These are phyloP conservation scores for Coemansia sp. DNA, from an alignment of 192 early-diverging fungal genomes.

Conservation along the genomic window DNA sequence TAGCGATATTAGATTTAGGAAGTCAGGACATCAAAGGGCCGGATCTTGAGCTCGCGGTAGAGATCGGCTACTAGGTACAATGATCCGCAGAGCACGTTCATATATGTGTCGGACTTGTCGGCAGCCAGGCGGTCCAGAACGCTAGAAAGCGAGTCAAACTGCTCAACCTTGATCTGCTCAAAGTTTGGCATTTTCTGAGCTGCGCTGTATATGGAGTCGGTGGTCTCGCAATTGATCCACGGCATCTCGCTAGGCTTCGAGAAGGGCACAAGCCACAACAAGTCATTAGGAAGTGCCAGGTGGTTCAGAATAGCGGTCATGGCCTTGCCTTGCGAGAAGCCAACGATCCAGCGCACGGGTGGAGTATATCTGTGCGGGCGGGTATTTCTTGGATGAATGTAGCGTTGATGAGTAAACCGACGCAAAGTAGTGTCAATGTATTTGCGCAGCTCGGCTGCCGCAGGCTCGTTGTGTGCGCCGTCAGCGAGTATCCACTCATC, in stretches of 20 bases:
- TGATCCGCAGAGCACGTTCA: constrained; percentile 82
- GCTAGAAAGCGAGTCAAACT: constrained; percentile 37
- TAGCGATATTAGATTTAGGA: not conserved
- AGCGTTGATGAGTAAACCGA: constrained; percentile 32
- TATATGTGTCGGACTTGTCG: constrained; percentile 24
- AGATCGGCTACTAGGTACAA: constrained; percentile 86
- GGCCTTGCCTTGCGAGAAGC: constrained; percentile 71
- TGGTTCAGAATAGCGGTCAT: constrained; percentile 60
- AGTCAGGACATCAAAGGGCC: constrained; percentile 23
- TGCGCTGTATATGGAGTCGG: constrained; percentile 53
- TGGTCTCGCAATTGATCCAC: constrained; percentile 69
- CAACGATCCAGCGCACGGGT: constrained; percentile 77
- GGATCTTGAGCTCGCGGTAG: constrained; percentile 55
- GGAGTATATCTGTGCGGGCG: constrained; percentile 10
- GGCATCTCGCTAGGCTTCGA: constrained; percentile 81
- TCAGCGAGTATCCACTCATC: constrained; percentile 71
- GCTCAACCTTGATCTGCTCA: constrained; percentile 17
- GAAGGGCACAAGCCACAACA: constrained; percentile 72
- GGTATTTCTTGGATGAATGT: constrained; percentile 17
- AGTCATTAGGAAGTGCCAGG: constrained; percentile 63
- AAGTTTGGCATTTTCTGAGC: constrained; percentile 10
- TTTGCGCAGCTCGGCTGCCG: constrained; percentile 63
- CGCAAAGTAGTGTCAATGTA: constrained; percentile 64
- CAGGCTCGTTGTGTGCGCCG: constrained; percentile 88
- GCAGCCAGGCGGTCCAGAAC: constrained; percentile 44